Base-by-base conservation (phyloP, 139 green algal species). In the Chlamydomonas sp. region DNA sequence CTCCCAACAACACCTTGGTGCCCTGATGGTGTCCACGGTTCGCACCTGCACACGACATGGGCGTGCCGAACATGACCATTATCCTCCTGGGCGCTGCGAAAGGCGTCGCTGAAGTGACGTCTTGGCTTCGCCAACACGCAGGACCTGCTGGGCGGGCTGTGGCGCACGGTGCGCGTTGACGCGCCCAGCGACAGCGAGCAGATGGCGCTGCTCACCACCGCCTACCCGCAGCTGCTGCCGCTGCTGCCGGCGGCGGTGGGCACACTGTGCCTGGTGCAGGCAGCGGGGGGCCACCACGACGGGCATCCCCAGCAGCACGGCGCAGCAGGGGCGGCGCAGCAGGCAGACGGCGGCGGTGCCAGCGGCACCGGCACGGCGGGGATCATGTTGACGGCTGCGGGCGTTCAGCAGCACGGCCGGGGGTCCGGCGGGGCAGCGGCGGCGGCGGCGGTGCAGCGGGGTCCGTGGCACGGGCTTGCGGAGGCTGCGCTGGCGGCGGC, bases 91-190 rank as follows among this genome's bases (percentile, higher is more conserved):
- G 31, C 31, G 31, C 31, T 49, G 31, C 31, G 31, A 49, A 49
- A 49, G 31, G 31, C 31, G 31, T 49, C 31, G 31, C 31, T 49
- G 31, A 49, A 49, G 31, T 49, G 31, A 49, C 31, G 31, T 49
- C 31, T 49, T 49, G 31, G 31, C 31, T 49, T 20, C 4, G 67
- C 67, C 18, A 9, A 7, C 49, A 20, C 91, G 16, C 89, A 94
- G 83, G 96, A 99, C 73, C 83, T 98, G 76, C 90, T 98, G 78
- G 94, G 95, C 10, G 92, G 97, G 71, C 84, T 98, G 88, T 97
- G 92, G 93, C 74, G 85, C 6, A 88, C 89, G 16, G 95, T 98
- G n/a, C 79, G 66, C 10, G 66, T 99, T 31, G 85, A 94, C 20
- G 63, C 91, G 2, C 94, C 93, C 2, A 77, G 87, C 1, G 89